Conservation (phyloP, 768 basidiomycete species). For the Daedaleopsis nitida region DNA sequence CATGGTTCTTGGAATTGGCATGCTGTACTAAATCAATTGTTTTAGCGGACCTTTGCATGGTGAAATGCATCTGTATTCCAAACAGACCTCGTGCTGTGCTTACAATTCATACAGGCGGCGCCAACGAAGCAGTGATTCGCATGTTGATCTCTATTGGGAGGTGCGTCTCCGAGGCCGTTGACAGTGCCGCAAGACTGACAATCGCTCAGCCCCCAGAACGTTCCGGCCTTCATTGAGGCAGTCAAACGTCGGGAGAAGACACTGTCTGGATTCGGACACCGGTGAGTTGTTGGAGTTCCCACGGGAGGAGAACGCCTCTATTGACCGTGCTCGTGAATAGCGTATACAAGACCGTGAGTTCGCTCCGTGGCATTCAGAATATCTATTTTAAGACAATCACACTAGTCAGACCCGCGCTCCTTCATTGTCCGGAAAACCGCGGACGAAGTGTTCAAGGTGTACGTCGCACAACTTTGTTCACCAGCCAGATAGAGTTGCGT, state of each 20-base stretch:
- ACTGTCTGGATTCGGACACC: constrained; percentile 88
- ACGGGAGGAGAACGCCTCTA: background rate
- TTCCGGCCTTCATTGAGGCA: constrained; percentile 81
- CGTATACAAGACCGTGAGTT: constrained; percentile 72
- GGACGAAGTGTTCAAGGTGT: constrained; percentile 91
- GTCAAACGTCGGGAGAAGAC: constrained; percentile 90
- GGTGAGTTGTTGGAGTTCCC: constrained; percentile 40
- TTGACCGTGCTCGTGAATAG: constrained; percentile 28
- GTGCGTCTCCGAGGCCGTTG: constrained; percentile 40
- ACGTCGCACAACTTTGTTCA: constrained; percentile 26
- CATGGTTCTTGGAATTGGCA: background rate
- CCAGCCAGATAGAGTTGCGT: background rate
- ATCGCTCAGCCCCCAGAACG: constrained; percentile 68
- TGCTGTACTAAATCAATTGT: constrained; percentile 3
- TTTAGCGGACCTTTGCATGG: constrained; percentile 72
- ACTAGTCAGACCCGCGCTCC: constrained; percentile 87
- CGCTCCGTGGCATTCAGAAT: background rate
- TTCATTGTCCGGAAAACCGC: constrained; percentile 90
- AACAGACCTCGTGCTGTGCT: background rate
- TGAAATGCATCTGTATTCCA: constrained; percentile 25
- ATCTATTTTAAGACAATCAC: background rate
- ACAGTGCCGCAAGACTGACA: background rate
- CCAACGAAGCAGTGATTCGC: constrained; percentile 92
- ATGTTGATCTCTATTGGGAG: constrained; percentile 90
- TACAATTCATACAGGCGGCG: constrained; percentile 56